Base-by-base conservation (phyloP, 208 protist species). In the Entamoeba nuttalli region DNA sequence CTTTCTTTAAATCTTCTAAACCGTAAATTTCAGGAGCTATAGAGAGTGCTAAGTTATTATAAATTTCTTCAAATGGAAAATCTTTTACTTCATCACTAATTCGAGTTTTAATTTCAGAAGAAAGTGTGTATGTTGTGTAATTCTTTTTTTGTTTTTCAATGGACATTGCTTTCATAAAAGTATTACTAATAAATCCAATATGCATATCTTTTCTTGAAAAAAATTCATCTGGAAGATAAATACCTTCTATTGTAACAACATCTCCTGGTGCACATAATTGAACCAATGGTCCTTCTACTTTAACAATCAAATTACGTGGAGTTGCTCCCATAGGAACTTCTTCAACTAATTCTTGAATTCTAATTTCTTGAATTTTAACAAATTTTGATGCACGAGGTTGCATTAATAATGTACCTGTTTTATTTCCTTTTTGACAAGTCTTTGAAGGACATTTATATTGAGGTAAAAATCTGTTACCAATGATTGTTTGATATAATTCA, bases 1-100 rank as follows among this genome's bases (percentile, higher is more conserved):
- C 99, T 44, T 98, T 98, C 97, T 99, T 99, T 14, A 99, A 98
- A 71, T 99, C 98, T 19, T 99, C 19, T 7, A 52, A 41, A 94
- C 93, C 93, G 25, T 25, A 94, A 52, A 94, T 94, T 52, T 35
- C 15, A 30, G 93, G 93, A 30, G 93, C 93, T 15, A 94, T 52
- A 30, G 41, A 51, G 0, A 19, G 21, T 5, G 44, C 21, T 52
- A 94, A 94, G 2, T n/a, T 35, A 2, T 51, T 50, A 17, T 51
- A 94, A n/a, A 51, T 35, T 7, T 94, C 51, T n/a, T 55, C 52
- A 55, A 55, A 55, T 19, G 52, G 15, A 9, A 48, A 50, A n/a
- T 94, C 17, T 19, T 19, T n/a, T 4, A 50, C 19, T 52, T 52
- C 5, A 9, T 52, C 93, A 35, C 51, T 94, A 3, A 94, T 30